Evolutionary conservation across 2,329 filamentous ascomycete genomes (phyloP).

Genomic region (Pseudopyricularia cyperi): DNA sequence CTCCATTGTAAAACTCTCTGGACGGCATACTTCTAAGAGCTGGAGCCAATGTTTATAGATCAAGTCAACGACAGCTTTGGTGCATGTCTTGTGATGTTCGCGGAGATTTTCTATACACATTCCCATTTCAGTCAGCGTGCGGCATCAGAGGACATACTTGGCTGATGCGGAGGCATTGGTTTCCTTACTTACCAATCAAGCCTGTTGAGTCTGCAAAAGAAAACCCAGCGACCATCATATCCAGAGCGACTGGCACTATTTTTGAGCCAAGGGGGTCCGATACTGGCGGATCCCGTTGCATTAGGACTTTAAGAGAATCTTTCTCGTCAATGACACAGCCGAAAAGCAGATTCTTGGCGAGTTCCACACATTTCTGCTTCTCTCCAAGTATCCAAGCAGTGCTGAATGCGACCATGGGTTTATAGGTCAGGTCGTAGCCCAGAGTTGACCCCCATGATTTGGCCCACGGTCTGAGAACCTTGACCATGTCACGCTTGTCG

Average conservation of each 20-base stretch:
- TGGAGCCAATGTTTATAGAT: too few species aligned
- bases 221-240: neutral
- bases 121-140: too few species aligned
- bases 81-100: too few species aligned
- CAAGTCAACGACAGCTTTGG: too few species aligned
- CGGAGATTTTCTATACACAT: neutral
- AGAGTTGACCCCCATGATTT: neutral
- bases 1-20: too few species aligned
- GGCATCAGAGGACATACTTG: too few species aligned
- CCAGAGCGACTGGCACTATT: too few species aligned
- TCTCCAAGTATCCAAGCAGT: neutral
- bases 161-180: neutral
- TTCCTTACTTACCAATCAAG: neutral
- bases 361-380: neutral
- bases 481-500: neutral
- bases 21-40: too few species aligned
- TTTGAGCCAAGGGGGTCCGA: neutral
- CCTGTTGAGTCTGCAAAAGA: neutral
- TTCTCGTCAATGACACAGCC: too few species aligned
- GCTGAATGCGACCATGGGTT: neutral
- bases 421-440: neutral
- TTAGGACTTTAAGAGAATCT: too few species aligned
- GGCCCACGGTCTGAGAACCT: neutral
- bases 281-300: neutral
- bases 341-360: too few species aligned